Evolutionary conservation across 495 filamentous ascomycete species (phyloP).

Genomic region (Podospora appendiculata): DNA sequence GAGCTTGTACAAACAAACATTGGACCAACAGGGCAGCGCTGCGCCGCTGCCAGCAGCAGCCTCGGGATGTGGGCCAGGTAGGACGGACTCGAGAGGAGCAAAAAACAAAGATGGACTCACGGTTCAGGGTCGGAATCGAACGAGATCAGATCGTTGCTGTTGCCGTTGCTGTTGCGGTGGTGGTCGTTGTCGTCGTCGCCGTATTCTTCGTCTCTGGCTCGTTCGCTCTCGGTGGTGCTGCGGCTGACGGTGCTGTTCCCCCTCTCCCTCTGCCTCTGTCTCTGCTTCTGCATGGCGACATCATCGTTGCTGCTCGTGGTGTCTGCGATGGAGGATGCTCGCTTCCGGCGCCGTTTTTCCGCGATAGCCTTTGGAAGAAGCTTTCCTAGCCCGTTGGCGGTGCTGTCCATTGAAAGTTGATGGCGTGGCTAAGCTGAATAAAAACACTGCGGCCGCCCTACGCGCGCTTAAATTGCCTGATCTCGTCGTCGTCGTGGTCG

Average conservation of each 20-base stretch:
- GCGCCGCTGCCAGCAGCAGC: too few relatives aligned
- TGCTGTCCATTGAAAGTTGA: constrained; percentile 18
- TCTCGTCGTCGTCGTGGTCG: too few relatives aligned
- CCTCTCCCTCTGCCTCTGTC: neutral
- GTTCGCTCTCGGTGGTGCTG: constrained; percentile 11
- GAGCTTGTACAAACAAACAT: too few relatives aligned
- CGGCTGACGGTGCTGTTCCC: constrained; percentile 16
- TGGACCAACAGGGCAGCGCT: too few relatives aligned
- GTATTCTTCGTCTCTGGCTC: constrained; percentile 9
- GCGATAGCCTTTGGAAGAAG: constrained; percentile 38
- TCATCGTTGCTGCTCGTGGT: constrained; percentile 17
- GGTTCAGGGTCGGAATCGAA: constrained; percentile 2
- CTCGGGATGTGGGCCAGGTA: neutral
- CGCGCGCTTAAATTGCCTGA: too few relatives aligned
- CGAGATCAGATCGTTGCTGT: constrained; percentile 2
- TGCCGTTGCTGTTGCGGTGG: constrained; percentile 12
- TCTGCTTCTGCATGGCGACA: constrained; percentile 2
- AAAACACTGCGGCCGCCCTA: too few relatives aligned
- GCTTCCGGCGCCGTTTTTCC: constrained; percentile 37
- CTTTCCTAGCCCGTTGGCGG: constrained; percentile 36
- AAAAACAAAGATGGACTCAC: constrained; percentile 2
- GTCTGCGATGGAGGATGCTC: constrained; percentile 13
- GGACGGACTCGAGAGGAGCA: neutral
- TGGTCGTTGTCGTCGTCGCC: neutral
- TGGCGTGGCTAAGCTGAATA: neutral